Percentiles rank a stretch among this genome's conserved stretches.
Evolutionary conservation across 2,329 filamentous ascomycete species (phyloP).

Genomic region (Gremmenia infestans): DNA sequence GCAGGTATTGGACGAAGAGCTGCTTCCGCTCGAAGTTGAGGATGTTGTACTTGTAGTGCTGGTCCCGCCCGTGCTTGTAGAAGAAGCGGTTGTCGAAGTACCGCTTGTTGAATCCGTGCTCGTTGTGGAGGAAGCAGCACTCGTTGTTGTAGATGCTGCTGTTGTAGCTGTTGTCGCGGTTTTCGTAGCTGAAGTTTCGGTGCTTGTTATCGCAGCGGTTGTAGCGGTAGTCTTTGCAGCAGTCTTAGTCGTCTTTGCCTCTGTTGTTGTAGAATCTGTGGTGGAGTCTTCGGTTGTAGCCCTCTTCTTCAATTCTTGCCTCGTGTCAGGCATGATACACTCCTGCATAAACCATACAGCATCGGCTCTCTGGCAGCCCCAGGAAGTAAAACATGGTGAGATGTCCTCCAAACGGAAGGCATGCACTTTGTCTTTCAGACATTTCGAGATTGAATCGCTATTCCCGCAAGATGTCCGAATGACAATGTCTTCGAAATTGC

Average conservation of each 20-base stretch:
- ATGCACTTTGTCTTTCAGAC: slow-evolving; percentile 15
- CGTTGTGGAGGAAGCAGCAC: not conserved
- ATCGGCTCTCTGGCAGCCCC: slow-evolving; percentile 20
- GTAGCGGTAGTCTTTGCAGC: not conserved
- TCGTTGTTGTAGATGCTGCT: not conserved
- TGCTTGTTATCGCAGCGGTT: not conserved
- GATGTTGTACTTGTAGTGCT: not conserved
- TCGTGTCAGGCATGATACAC: slow-evolving; percentile 10
- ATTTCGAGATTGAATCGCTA: slow-evolving; percentile 16
- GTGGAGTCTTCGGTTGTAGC: not conserved
- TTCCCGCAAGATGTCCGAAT: slow-evolving; percentile 20
- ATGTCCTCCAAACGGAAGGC: slow-evolving; percentile 16
- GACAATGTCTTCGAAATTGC: slow-evolving; percentile 18
- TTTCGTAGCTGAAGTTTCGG: no score
- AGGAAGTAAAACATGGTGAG: slow-evolving; percentile 20
- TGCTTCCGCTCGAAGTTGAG: not conserved
- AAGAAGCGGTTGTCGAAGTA: not conserved
- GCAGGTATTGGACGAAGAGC: not conserved
- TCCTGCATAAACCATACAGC: slow-evolving; percentile 19
- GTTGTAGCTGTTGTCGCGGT: not conserved
- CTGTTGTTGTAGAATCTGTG: not conserved
- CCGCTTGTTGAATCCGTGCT: not conserved
- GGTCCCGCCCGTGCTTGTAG: not conserved
- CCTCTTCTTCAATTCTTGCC: slow-evolving; percentile 19
- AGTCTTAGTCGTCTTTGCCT: not conserved